Percentiles rank a stretch among this genome's conserved stretches.
These are phyloP conservation scores for Aegilops tauschii DNA, from an alignment of 176 grass and related monocot genomes.

Conservation along the genomic window DNA sequence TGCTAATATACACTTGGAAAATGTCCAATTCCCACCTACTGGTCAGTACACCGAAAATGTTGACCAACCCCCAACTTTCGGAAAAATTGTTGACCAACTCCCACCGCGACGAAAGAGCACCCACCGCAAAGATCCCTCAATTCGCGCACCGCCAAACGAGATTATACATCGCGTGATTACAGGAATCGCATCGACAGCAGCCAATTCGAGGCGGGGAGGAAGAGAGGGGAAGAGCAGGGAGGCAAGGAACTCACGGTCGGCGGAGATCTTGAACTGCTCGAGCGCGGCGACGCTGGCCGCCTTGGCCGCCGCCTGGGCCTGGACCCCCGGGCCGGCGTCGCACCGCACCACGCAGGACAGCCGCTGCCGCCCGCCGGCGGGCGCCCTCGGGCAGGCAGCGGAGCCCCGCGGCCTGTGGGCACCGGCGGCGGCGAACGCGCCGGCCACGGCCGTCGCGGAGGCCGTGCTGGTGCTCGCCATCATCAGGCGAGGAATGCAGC, in stretches of 20 bases:
- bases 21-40: background rate
- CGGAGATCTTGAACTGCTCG: slow-evolving; percentile 94
- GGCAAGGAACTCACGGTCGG: slow-evolving; percentile 56
- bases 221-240: background rate
- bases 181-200: background rate
- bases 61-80: background rate
- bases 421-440: slow-evolving; percentile 35
- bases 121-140: slow-evolving; percentile 11
- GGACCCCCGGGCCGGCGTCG: slow-evolving; percentile 42
- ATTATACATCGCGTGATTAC: background rate
- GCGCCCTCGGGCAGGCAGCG: slow-evolving; percentile 20
- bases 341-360: slow-evolving; percentile 46
- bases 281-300: slow-evolving; percentile 58
- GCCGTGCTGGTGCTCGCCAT: slow-evolving; percentile 48
- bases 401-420: slow-evolving; percentile 18
- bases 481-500: slow-evolving; percentile 29
- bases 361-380: slow-evolving; percentile 12
- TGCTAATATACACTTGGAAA: background rate
- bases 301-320: slow-evolving; percentile 5
- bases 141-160: background rate
- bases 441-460: slow-evolving; percentile 39
- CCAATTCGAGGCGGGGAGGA: background rate
- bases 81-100: background rate
- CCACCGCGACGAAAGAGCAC: background rate
- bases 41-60: slow-evolving; percentile 19